A percentile compares a stretch with the other conserved stretches of the same genome.
Evolutionary conservation across 2,329 filamentous ascomycete genomes (phyloP).

Genomic region (Scleromitrula shiraiana): DNA sequence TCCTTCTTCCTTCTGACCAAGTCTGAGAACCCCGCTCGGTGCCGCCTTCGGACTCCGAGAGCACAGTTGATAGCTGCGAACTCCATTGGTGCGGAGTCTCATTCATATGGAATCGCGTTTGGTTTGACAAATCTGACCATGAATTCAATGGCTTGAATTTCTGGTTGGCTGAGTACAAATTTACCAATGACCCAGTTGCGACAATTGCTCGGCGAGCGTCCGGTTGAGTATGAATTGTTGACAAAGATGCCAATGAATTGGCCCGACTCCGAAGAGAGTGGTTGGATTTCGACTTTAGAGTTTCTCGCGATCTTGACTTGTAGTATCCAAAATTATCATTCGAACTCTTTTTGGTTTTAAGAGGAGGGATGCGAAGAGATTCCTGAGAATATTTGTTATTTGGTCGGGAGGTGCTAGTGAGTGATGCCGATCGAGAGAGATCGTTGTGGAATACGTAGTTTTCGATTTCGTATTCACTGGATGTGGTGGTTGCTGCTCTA

Average conservation of each 20-base stretch:
- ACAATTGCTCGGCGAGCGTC: slow-evolving; percentile 25
- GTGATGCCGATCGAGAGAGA: slow-evolving; percentile 33
- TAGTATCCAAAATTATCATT: slow-evolving; percentile 42
- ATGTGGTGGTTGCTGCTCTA: slow-evolving; percentile 13
- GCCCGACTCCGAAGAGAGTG: slow-evolving; percentile 30
- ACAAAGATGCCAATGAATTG: slow-evolving; percentile 48
- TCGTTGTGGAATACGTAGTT: slow-evolving; percentile 49
- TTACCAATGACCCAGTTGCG: slow-evolving; percentile 24
- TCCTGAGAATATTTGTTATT: slow-evolving; percentile 48
- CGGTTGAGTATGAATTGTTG: slow-evolving; percentile 38
- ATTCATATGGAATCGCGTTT: slow-evolving; percentile 36
- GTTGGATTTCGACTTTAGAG: slow-evolving; percentile 28
- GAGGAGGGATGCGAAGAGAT: slow-evolving; percentile 49
- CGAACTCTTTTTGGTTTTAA: slow-evolving; percentile 42
- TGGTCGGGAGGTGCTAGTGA: slow-evolving; percentile 24
- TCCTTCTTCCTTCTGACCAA: slow-evolving; percentile 38
- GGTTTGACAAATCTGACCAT: slow-evolving; percentile 28
- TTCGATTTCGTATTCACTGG: slow-evolving; percentile 23
- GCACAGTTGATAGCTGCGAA: slow-evolving; percentile 54
- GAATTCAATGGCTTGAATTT: slow-evolving; percentile 24
- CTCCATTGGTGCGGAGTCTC: slow-evolving; percentile 52
- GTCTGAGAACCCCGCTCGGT: slow-evolving; percentile 41
- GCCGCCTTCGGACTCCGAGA: slow-evolving; percentile 51
- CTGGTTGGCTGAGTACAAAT: slow-evolving; percentile 18
- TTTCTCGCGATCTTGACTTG: slow-evolving; percentile 45